Evolutionary conservation across 257 asterid genomes (phyloP).

Genomic region (Ocimum tenuiflorum): DNA sequence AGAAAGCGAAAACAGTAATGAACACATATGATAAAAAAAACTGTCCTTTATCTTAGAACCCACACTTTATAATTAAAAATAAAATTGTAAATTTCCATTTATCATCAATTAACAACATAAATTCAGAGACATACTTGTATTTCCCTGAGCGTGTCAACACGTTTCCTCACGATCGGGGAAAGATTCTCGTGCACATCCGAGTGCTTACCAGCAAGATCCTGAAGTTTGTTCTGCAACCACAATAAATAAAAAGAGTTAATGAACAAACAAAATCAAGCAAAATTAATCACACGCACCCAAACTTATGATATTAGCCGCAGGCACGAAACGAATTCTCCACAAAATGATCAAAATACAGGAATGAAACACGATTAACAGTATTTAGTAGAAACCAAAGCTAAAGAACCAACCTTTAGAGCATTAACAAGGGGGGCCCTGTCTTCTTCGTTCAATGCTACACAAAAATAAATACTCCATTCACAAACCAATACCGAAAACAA

Average conservation of each 20-base stretch:
- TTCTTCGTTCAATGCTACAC: conserved; percentile 55
- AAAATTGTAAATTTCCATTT: neutral
- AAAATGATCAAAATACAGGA: neutral
- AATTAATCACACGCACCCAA: neutral
- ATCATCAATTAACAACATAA: neutral
- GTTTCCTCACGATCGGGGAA: conserved; percentile 45
- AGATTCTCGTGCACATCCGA: conserved; percentile 49
- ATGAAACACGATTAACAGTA: neutral
- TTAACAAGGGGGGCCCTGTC: conserved; percentile 63
- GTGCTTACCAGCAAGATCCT: conserved; percentile 57
- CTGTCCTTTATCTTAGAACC: neutral
- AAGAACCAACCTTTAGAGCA: conserved; percentile 55
- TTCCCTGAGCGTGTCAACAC: conserved; percentile 52
- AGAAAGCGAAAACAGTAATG: no score
- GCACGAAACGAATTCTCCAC: neutral
- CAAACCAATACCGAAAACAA: neutral
- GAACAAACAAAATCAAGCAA: neutral
- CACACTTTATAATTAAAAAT: neutral
- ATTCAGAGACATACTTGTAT: conserved; percentile 36
- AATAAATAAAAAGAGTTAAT: neutral
- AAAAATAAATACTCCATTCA: neutral
- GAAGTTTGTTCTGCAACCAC: conserved; percentile 50
- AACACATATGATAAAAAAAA: no score
- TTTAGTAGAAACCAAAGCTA: neutral
- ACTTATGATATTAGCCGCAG: neutral